Evolutionary conservation across 1,284 basidiomycete species (phyloP).

Genomic region (Ustilago trichophora): DNA sequence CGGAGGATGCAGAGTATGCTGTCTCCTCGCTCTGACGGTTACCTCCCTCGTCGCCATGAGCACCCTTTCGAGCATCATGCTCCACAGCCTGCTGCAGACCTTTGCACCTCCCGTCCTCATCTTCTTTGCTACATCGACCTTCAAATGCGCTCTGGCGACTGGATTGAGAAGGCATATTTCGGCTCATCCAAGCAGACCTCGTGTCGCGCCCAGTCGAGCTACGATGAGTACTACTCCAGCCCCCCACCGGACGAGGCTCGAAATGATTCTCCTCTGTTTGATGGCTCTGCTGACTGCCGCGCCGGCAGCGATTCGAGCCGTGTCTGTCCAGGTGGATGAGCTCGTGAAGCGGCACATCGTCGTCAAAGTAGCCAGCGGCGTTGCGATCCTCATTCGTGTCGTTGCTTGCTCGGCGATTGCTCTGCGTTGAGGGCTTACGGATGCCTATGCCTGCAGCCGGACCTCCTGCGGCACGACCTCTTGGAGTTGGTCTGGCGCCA

Average conservation of each 20-base stretch:
- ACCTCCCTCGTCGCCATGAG: not conserved
- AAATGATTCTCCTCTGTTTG: not conserved
- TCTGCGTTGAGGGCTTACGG: conserved; percentile 17
- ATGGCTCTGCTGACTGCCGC: conserved; percentile 4
- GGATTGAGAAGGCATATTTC: conserved; percentile 11
- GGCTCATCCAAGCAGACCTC: conserved; percentile 5
- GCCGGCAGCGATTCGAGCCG: not conserved
- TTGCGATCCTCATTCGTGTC: not conserved
- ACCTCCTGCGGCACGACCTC: conserved; percentile 24
- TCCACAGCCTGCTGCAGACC: not conserved
- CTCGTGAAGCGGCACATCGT: not conserved
- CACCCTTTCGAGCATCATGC: not conserved
- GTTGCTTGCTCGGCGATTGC: conserved; percentile 5
- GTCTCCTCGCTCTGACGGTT: conserved; percentile 20
- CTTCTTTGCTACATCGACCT: not conserved
- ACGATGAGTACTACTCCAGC: not conserved
- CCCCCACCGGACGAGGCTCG: conserved; percentile 4
- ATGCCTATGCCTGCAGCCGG: conserved; percentile 26
- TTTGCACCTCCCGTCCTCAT: not conserved
- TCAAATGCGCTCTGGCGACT: not conserved
- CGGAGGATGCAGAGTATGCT: not conserved
- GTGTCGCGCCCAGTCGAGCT: conserved; percentile 5
- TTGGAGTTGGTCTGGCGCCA: conserved; percentile 11
- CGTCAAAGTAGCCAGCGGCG: conserved; percentile 12
- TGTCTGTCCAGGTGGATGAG: conserved; percentile 6